These are phyloP conservation scores for Geotrichum cucujoidarum DNA, from an alignment of 1,139 yeast species.

Conservation along the genomic window DNA sequence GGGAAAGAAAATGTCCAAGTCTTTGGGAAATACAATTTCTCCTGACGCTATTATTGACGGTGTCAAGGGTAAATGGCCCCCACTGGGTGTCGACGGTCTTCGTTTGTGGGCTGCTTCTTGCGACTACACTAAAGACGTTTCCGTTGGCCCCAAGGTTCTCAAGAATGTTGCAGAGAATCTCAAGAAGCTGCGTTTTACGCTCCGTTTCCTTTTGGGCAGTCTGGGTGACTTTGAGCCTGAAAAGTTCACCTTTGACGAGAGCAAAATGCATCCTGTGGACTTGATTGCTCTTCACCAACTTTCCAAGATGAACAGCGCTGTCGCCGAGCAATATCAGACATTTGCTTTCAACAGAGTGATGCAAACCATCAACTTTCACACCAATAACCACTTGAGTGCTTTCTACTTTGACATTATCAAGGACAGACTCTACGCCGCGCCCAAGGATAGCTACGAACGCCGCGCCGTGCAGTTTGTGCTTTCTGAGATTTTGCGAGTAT, in stretches of 20 bases:
- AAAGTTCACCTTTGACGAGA: constrained; percentile 3
- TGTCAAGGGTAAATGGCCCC: constrained; percentile 51
- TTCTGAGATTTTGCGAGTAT: constrained; percentile 53
- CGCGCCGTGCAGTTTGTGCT: constrained; percentile 70
- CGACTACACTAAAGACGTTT: constrained; percentile 76
- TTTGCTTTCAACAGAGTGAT: constrained; percentile 64
- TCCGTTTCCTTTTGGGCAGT: constrained; percentile 67
- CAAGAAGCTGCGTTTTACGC: constrained; percentile 77
- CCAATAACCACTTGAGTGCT: constrained; percentile 73
- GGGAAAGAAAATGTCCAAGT: constrained; percentile 90
- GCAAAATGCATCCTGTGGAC: constrained; percentile 45
- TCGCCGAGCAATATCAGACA: constrained; percentile 46
- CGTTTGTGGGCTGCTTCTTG: constrained; percentile 89
- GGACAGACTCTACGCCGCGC: constrained; percentile 68
- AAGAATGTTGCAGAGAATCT: constrained; percentile 72
- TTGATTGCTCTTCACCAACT: constrained; percentile 56
- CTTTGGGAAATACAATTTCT: constrained; percentile 73
- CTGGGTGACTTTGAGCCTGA: constrained; percentile 26
- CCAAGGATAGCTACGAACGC: constrained; percentile 45
- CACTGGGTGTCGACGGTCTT: constrained; percentile 87
- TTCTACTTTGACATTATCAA: constrained; percentile 82
- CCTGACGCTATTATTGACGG: constrained; percentile 72
- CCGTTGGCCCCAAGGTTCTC: constrained; percentile 66
- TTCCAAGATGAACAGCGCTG: constrained; percentile 43
- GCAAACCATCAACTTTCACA: constrained; percentile 61